Evolutionary conservation across 2,329 filamentous ascomycete genomes (phyloP), one percentile per base, ranked within the genome.

Genomic region (Hypoxylon sp.): DNA sequence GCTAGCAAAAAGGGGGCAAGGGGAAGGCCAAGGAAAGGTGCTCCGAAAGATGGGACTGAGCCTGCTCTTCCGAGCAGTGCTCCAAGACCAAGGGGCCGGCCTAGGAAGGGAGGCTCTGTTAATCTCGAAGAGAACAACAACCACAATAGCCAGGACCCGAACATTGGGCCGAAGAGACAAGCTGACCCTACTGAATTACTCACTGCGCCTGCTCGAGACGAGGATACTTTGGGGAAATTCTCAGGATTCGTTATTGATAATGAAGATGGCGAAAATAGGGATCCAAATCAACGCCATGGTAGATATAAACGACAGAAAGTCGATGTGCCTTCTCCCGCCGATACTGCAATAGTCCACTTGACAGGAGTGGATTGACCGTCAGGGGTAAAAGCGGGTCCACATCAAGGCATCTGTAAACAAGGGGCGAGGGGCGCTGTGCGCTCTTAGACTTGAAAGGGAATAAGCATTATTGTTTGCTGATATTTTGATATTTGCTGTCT

Each of bases 301-400:
- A 29, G 22, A 39, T 26, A 37, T 39, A 58, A 66, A 46, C 22
- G 26, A 29, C 51, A 17, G 29, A 58, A 39, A 33, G 5, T 47
- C 9, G 51, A 48, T 8, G 2, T 42, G n/a, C n/a, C 63, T n/a
- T 26, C 31, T 14, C 29, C 22, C 31, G 13, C 11, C 14, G 31
- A 52, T 17, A 46, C 57, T 19, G 13, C 33, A 1, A 46, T 58
- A 3, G 44, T 66, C 3, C 58, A 66, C 14, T 46, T 66, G 39
- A 62, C 63, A 26, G 58, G 42, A 26, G 37, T 11, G 14, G 46
- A 48, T 42, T 66, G 29, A 62, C 37, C 37, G 5, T 26, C 26
- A 26, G 26, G 26, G 26, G 26, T 26, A 26, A 26, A 26, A 26
- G 26, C 26, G 26, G 26, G 26, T 26, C 26, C 5, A 26, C 26